Conservation (phyloP, 2,329 filamentous ascomycete genomes). For the Ceratocystis harringtonii region DNA sequence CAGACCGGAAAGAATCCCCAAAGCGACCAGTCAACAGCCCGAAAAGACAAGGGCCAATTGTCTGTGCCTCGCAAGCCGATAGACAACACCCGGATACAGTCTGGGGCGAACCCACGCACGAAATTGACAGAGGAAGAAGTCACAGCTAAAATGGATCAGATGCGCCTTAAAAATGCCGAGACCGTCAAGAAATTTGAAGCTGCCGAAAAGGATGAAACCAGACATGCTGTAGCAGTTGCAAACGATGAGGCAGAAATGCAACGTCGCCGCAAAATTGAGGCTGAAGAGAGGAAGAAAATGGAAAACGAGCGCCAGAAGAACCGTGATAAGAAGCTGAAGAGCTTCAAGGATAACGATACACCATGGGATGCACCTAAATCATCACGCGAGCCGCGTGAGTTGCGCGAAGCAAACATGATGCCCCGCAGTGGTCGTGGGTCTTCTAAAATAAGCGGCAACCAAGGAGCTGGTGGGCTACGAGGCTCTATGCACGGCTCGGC, state of each 20-base stretch:
- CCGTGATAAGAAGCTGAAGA: conserved; percentile 44
- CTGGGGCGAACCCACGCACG: conserved; percentile 43
- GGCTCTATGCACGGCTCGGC: conserved; percentile 23
- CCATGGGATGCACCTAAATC: conserved; percentile 47
- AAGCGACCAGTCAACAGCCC: not conserved
- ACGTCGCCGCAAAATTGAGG: conserved; percentile 36
- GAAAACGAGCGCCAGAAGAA: conserved; percentile 44
- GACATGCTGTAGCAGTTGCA: conserved; percentile 39
- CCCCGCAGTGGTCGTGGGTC: conserved; percentile 25
- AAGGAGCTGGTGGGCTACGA: conserved; percentile 25
- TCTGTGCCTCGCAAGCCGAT: conserved; percentile 19
- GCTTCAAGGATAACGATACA: conserved; percentile 38
- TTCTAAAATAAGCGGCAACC: conserved; percentile 18
- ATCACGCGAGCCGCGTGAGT: conserved; percentile 18
- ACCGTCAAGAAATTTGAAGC: conserved; percentile 45
- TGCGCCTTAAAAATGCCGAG: conserved; percentile 43
- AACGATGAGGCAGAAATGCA: conserved; percentile 42
- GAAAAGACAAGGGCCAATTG: not conserved
- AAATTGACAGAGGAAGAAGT: conserved; percentile 47
- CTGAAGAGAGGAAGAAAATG: conserved; percentile 37
- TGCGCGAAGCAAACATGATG: conserved; percentile 23
- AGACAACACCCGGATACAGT: conserved; percentile 32
- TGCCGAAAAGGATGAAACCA: conserved; percentile 40
- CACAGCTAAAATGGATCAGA: conserved; percentile 43
- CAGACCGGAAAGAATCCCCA: not conserved